These are phyloP conservation scores for Trichoderma endophyticum DNA, from an alignment of 2,329 filamentous ascomycete species.

Conservation along the genomic window DNA sequence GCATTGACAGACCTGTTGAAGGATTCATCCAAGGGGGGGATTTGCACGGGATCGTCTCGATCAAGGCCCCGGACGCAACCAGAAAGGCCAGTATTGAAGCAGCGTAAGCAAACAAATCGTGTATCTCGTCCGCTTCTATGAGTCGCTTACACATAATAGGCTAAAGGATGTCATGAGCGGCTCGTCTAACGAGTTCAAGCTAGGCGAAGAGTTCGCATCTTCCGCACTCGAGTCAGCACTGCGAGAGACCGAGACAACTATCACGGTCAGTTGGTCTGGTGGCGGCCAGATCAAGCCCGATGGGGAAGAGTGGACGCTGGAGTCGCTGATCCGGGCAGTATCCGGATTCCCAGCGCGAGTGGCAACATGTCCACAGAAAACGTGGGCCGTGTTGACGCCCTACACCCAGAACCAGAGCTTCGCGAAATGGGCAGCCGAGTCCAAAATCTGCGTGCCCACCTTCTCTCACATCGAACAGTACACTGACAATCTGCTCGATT, in stretches of 20 bases:
- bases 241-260: not conserved
- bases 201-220: not conserved
- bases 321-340: not conserved
- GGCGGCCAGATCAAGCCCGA: not conserved
- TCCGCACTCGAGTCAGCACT: not conserved
- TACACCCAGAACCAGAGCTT: not conserved
- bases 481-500: not conserved
- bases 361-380: not conserved
- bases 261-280: not conserved
- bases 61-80: too few species aligned
- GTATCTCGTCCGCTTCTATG: too few species aligned
- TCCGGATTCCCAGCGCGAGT: not conserved
- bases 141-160: too few species aligned
- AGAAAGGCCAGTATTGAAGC: too few species aligned
- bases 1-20: too few species aligned
- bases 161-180: not conserved
- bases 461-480: not conserved
- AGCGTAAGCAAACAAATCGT: too few species aligned
- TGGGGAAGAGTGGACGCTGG: not conserved
- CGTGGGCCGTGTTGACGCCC: not conserved
- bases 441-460: not conserved
- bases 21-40: too few species aligned
- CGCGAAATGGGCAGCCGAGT: not conserved
- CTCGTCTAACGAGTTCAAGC: fast-evolving
- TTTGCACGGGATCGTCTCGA: too few species aligned